phyloP scores from a whole-genome alignment of 306 rosid species.

The Cicer chorassanicum region DNA sequence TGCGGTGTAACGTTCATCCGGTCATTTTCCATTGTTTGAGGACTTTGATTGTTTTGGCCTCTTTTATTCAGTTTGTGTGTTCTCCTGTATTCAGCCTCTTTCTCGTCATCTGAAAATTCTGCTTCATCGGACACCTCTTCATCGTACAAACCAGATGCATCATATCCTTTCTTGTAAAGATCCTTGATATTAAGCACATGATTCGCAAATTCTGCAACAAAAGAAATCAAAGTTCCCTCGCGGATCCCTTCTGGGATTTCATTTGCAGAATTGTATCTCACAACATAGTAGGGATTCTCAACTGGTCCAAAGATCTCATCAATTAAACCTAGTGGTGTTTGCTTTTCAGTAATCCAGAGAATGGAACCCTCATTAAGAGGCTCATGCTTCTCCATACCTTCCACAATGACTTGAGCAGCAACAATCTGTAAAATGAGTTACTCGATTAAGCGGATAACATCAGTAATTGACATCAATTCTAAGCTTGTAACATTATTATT shows the following conservation, averaged over 20 bases:
- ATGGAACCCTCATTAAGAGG: constrained; percentile 78
- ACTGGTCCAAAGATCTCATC: constrained; percentile 90
- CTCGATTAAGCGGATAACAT: constrained; percentile 32
- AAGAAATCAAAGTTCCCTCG: constrained; percentile 60
- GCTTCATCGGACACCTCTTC: constrained; percentile 61
- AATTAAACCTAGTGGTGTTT: constrained; percentile 64
- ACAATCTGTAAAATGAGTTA: constrained; percentile 57
- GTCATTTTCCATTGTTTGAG: constrained; percentile 40
- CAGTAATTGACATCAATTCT: neutral
- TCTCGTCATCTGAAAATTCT: constrained; percentile 87
- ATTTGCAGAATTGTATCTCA: constrained; percentile 69
- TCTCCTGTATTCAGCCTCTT: constrained; percentile 71
- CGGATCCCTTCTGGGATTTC: constrained; percentile 67
- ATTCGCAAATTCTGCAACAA: constrained; percentile 70
- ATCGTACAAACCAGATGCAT: constrained; percentile 74
- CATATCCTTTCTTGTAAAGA: constrained; percentile 76
- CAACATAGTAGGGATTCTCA: constrained; percentile 64
- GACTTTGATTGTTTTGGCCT: constrained; percentile 48
- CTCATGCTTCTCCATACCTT: constrained; percentile 72
- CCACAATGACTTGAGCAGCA: constrained; percentile 63
- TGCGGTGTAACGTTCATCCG: constrained; percentile 39
- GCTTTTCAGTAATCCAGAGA: constrained; percentile 70
- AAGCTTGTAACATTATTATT: constrained; percentile 6
- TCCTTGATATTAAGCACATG: constrained; percentile 64
- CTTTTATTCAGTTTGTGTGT: constrained; percentile 58